These are phyloP conservation scores for Exophiala spinifera DNA, from an alignment of 2,329 filamentous ascomycete species.

Conservation along the genomic window DNA sequence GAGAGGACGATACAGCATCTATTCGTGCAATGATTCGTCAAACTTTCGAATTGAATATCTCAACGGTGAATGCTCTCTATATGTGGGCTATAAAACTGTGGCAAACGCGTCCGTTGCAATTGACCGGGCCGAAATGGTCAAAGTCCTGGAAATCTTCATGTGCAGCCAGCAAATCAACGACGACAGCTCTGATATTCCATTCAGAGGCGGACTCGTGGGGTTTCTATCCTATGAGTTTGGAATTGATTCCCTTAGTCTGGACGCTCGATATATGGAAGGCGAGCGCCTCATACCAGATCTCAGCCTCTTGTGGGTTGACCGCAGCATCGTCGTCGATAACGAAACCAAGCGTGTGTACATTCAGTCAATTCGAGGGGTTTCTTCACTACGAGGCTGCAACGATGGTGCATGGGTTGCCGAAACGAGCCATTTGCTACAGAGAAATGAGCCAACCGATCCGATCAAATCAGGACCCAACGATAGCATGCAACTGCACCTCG, in stretches of 20 bases:
- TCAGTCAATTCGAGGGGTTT: slow-evolving; percentile 57
- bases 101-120: background rate
- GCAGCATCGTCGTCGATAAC: slow-evolving; percentile 76
- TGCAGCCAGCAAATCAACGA: slow-evolving; percentile 5
- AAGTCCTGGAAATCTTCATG: slow-evolving; percentile 12
- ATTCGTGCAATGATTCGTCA: slow-evolving; percentile 62
- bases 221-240: slow-evolving; percentile 84
- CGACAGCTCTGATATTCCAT: slow-evolving; percentile 47
- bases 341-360: slow-evolving; percentile 58
- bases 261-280: slow-evolving; percentile 46
- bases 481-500: slow-evolving; percentile 27
- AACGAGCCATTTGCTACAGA: slow-evolving; percentile 26
- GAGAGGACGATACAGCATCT: slow-evolving; percentile 67
- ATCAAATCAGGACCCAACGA: slow-evolving; percentile 30
- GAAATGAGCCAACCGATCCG: slow-evolving; percentile 13
- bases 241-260: slow-evolving; percentile 44
- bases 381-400: slow-evolving; percentile 22
- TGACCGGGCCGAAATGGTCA: slow-evolving; percentile 4
- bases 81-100: background rate
- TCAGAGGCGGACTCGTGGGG: slow-evolving; percentile 80
- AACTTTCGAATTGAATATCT: slow-evolving; percentile 57
- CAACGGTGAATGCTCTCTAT: slow-evolving; percentile 1
- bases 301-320: slow-evolving; percentile 71
- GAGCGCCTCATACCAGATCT: slow-evolving; percentile 60
- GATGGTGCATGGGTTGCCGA: slow-evolving; percentile 49